Conservation (phyloP, 1,284 basidiomycete genomes). For the Ceratobasidium sp. region DNA sequence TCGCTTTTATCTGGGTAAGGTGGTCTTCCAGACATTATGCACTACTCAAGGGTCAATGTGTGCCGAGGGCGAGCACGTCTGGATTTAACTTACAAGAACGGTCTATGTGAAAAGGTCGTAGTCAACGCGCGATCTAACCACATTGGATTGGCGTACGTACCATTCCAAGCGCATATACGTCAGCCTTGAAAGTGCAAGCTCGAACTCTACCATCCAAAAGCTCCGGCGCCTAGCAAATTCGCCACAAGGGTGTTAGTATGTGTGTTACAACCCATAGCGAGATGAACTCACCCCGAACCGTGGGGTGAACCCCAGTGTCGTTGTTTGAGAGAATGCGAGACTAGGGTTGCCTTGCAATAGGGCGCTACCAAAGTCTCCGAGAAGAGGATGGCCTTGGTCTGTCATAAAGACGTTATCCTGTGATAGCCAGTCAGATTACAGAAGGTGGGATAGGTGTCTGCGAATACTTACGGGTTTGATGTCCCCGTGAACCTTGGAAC, state of each 20-base stretch:
- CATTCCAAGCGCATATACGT: slow-evolving; percentile 25
- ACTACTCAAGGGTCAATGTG: neutral
- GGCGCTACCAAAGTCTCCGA: slow-evolving; percentile 21
- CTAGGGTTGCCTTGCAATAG: neutral
- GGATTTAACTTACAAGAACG: slow-evolving; percentile 2
- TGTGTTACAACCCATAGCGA: no score
- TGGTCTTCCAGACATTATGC: neutral
- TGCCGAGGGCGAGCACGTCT: no score
- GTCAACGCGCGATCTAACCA: neutral
- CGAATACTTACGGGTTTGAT: neutral
- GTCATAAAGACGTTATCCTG: slow-evolving; percentile 12
- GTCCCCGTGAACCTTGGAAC: slow-evolving; percentile 3
- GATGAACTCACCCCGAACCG: neutral
- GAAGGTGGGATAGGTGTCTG: no score
- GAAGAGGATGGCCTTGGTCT: neutral
- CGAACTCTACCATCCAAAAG: neutral
- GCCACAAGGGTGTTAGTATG: no score
- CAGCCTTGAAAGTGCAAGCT: neutral
- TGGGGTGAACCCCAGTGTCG: neutral
- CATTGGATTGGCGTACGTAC: neutral
- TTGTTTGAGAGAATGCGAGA: neutral
- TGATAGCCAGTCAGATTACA: no score
- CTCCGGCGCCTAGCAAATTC: slow-evolving; percentile 18
- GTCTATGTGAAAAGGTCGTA: neutral
- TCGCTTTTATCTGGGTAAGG: neutral